Base-by-base conservation (phyloP, 2,329 filamentous ascomycete genomes). In the Lecanicillium sp. region DNA sequence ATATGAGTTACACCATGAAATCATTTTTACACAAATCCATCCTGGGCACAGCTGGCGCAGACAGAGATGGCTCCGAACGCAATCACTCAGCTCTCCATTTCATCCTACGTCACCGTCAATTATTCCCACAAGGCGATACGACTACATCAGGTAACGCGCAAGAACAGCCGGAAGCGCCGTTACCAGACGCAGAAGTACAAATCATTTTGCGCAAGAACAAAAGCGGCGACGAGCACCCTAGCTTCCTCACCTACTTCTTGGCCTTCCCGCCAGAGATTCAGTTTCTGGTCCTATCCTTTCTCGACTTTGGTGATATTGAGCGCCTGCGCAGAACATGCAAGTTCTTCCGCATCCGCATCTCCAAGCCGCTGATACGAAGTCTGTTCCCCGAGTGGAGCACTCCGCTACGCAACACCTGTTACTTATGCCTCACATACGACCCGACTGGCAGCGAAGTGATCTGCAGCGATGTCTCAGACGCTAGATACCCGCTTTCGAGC, bases 281-380 rank as follows among this genome's bases (percentile, higher is more conserved):
- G 37, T 49, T 67, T 31, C 49, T 60, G 46, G 57, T 69, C 29
- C 47, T 68, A n/a, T 45, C 50, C 17, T 47, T 61, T 17, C 60
- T 69, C 37, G 55, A 56, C 39, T 67, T 69, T 40, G 64, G 60
- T 29, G 61, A 68, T 45, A 55, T 70, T 14, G 58, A 66, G 45
- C 56, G 57, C 13, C 52, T 70, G 13, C 60, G 67, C 10, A 55
- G 58, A 18, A 66, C 65, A 9, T 67, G 60, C 47, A 58, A 51
- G 29, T 52, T 54, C 42, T 57, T 65, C 37, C 60, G 57, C 36
- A 36, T 45, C 15, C 50, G 58, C 13, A 54, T 68, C 25, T 59
- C 49, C 17, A 59, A 61, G 4, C 39, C 51, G 8, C 53, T 59
- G 29, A 51, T 69, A 10, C 56, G 55, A 29, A 46, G 46, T 34